Base-by-base conservation (phyloP, 228 moss, liverwort and hornwort genomes). In the Sphagnum magellanicum region DNA sequence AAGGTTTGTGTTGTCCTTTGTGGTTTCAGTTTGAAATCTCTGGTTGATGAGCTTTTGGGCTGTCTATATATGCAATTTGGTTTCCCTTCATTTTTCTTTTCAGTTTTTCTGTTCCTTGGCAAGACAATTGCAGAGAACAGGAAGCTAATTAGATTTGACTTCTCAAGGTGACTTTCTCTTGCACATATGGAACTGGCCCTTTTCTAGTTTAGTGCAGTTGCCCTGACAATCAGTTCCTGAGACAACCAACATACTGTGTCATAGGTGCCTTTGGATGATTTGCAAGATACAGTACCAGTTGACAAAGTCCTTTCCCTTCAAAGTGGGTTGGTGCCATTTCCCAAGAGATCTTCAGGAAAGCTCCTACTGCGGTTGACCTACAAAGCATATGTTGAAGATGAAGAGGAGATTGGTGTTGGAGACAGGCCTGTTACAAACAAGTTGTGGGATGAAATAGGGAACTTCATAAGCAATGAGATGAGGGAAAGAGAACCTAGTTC, bases 351-450 rank as follows among this genome's bases (percentile, higher is more conserved):
- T 78, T 93, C 90, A 15, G 98, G 98, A 52, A 90, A 94, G 80
- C 70, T 94, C 48, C 9, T 82, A 48, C 53, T 98, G 48, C 87
- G 94, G 71, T 67, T 98, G 48, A 98, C 98, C 8, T 98, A 92
- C 77, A 98, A 92, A 74, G 92, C 94, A 5, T 98, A 98, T 68
- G 85, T 98, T 63, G 94, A 90, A 47, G 98, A 98, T 47, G 98
- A 98, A 63, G 90, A 88, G 73, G 92, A 83, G 64, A 47, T 78
- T 62, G 90, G 80, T 66, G 70, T 71, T 63, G 89, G 83, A 48
- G 91, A 88, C 68, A 83, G 73, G 51, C 79, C 84, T 63, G 77
- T 84, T 16, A 76, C 79, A 61, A 87, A 83, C 59, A 91, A 92
- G 83, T 85, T 94, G 59, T 88, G 83, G 82, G 80, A 83, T 74